These are phyloP conservation scores for Aspergillus aculeatus DNA, from an alignment of 2,329 filamentous ascomycete genomes.

Conservation along the genomic window DNA sequence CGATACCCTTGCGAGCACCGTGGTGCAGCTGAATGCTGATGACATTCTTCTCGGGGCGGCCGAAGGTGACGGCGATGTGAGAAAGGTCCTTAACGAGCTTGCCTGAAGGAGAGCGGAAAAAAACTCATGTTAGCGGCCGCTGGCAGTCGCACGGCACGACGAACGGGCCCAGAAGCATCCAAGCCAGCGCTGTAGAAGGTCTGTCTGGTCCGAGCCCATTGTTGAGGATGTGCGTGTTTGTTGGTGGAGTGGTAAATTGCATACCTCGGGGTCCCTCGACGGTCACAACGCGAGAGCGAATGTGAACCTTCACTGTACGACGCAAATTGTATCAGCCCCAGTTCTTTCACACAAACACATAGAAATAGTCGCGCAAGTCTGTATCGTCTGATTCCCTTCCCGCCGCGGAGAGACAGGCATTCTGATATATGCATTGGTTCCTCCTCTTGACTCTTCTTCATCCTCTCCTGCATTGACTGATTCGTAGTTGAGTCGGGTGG, in stretches of 20 bases:
- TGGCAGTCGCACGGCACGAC: conserved; percentile 15
- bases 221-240: background rate
- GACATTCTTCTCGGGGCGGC: conserved; percentile 75
- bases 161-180: background rate
- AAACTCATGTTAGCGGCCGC: conserved; percentile 13
- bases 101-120: conserved; percentile 52
- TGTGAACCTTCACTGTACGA: conserved; percentile 85
- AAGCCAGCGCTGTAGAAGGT: background rate
- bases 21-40: conserved; percentile 99
- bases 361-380: background rate
- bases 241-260: conserved; percentile 23
- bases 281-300: conserved; percentile 94
- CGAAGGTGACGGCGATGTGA: conserved; percentile 96
- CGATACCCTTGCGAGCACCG: conserved; percentile 95
- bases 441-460: conserved; percentile 1
- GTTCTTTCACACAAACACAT: conserved; percentile 7
- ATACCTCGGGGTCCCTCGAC: conserved; percentile 94
- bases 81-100: conserved; percentile 96
- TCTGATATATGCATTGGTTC: conserved; percentile 11
- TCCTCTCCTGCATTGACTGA: background rate
- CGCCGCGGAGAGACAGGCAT: conserved; percentile 2
- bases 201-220: background rate
- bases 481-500: background rate
- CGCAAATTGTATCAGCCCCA: conserved; percentile 30
- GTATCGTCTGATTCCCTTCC: background rate